Base-by-base conservation (phyloP, 495 filamentous ascomycete genomes). In the Hypoxylon fragiforme region DNA sequence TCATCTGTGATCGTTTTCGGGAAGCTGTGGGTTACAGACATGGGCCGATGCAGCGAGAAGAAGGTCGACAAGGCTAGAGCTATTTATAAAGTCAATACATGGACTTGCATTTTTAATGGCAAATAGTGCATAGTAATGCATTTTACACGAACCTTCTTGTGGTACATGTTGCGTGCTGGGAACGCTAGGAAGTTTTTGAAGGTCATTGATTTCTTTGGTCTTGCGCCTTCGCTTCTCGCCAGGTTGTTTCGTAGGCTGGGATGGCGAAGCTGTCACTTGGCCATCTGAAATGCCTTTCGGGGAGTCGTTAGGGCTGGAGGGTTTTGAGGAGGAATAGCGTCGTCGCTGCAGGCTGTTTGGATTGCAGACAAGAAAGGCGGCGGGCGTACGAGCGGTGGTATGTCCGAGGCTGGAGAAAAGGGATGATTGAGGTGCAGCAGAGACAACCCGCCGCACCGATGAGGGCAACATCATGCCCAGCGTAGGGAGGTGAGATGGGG, bases 11-110 rank as follows among this genome's bases (percentile, higher is more conserved):
- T 79, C 9, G 82, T 73, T 31, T 85, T 83, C 34, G 92, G 92
- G 40, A 95, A 81, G 42, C 85, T 81, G 55, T 84, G 81, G 20
- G 88, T 92, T 62, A 96, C 81, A 46, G 90, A 95, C 60, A 98
- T 92, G 3, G 94, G 94, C 44, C 94, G 84, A 76, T 98, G 91
- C 54, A 92, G 87, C 50, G 94, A 94, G 74, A 97, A 98, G 78
- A 98, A 97, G 41, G 86, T 87, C 5, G 92, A 91, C 22, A 96
- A 76, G 55, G 85, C 85, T 36, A 97, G 77, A 65, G 95, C 94
- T 98, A 38, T 37, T 58, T 52, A 14, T 20, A 35, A 18, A 36
- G 47, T 62, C 7, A 67, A 50, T 21, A 60, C 20, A n/a, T 13
- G 9, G 34, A 7, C 9, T n/a, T 32, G 0, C 18, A 12, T 28